A percentile compares a stretch with the other conserved stretches of the same genome.
Conservation (phyloP, 352 stramenopile genomes). For the Phytophthora sojae region DNA sequence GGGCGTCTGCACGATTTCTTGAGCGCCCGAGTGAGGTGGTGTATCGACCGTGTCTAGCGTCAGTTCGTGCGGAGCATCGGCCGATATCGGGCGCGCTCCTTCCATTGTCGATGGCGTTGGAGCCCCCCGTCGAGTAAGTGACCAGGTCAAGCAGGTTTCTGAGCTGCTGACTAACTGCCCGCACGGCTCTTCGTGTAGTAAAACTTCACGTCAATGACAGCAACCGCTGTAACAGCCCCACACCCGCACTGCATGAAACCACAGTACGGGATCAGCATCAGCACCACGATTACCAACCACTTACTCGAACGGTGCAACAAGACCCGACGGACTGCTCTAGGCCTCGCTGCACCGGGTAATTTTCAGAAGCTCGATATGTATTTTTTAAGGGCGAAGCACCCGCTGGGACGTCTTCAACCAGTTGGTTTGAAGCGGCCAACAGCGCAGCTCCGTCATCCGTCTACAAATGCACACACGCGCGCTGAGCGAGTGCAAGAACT, state of each 20-base stretch:
- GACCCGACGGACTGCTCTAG: neutral
- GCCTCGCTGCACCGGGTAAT: conserved; percentile 16
- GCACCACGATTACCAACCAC: conserved; percentile 12
- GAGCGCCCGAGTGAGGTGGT: conserved; percentile 4
- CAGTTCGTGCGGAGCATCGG: conserved; percentile 13
- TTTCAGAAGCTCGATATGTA: conserved; percentile 33
- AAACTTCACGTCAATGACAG: conserved; percentile 1
- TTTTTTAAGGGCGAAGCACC: conserved; percentile 22
- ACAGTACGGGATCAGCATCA: conserved; percentile 20
- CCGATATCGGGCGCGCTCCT: neutral
- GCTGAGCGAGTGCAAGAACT: conserved; percentile 21
- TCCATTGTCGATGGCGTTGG: conserved; percentile 4
- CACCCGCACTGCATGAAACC: conserved; percentile 20
- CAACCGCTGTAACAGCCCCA: conserved; percentile 22
- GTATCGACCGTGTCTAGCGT: conserved; percentile 12
- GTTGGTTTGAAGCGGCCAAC: conserved; percentile 8
- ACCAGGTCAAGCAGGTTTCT: conserved; percentile 29
- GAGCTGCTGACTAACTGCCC: conserved; percentile 19
- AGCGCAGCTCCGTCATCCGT: conserved; percentile 18
- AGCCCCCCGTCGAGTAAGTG: conserved; percentile 11
- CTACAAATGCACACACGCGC: conserved; percentile 31
- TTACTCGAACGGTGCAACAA: conserved; percentile 20
- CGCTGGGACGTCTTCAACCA: conserved; percentile 7
- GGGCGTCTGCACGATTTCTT: neutral
- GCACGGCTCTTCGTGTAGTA: conserved; percentile 9